These are phyloP conservation scores for Vitis cinerea DNA, from an alignment of 164 flowering plant species.

Conservation along the genomic window DNA sequence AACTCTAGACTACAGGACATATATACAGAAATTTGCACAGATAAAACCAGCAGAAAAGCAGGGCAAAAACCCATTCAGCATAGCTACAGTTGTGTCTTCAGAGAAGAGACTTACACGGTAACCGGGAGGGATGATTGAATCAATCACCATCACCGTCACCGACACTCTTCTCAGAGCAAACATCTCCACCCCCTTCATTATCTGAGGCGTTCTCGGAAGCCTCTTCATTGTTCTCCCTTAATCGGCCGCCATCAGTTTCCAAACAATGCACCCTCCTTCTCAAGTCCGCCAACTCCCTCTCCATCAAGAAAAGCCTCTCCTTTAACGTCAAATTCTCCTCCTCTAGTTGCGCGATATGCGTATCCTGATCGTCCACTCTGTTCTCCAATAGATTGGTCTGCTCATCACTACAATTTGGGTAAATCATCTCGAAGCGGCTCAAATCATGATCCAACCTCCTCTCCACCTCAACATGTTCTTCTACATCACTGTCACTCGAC, in stretches of 20 bases:
- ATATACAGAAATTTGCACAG: background rate
- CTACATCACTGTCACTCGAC: slow-evolving; percentile 93
- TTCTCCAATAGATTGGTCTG: slow-evolving; percentile 68
- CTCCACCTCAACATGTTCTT: slow-evolving; percentile 94
- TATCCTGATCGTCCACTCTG: slow-evolving; percentile 91
- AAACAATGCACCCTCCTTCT: slow-evolving; percentile 70
- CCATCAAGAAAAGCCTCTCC: slow-evolving; percentile 90
- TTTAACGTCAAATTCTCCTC: slow-evolving; percentile 88
- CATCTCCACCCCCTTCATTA: no score
- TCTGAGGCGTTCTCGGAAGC: no score
- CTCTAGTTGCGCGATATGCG: slow-evolving; percentile 85
- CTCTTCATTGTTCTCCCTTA: background rate
- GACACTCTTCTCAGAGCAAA: slow-evolving; percentile 34
- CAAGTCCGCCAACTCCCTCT: slow-evolving; percentile 73
- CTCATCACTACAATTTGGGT: slow-evolving; percentile 52
- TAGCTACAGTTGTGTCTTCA: no score
- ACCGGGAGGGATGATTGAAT: slow-evolving; percentile 12
- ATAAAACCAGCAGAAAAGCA: background rate
- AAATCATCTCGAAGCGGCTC: slow-evolving; percentile 94
- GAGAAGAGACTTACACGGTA: slow-evolving; percentile 33
- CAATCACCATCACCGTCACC: slow-evolving; percentile 30
- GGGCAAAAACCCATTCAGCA: no score
- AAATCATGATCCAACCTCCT: slow-evolving; percentile 92
- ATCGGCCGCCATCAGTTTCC: slow-evolving; percentile 41
- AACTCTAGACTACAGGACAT: background rate